These are phyloP conservation scores for Boletus sp. DNA, from an alignment of 768 basidiomycete genomes.

Conservation along the genomic window DNA sequence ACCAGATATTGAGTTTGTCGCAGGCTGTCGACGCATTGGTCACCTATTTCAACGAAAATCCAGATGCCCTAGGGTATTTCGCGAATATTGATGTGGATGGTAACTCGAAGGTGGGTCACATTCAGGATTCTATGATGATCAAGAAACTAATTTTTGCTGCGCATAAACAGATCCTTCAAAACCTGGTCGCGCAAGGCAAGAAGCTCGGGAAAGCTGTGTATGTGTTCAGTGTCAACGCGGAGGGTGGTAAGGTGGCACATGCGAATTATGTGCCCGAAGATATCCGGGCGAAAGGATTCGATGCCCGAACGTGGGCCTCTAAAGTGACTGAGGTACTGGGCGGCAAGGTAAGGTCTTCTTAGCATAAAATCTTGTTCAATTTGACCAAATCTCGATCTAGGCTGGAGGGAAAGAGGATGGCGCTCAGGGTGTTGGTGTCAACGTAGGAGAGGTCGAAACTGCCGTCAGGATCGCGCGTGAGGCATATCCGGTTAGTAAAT, in stretches of 20 bases:
- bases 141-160: neutral
- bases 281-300: constrained; percentile 61
- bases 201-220: constrained; percentile 83
- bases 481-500: constrained; percentile 31
- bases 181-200: constrained; percentile 73
- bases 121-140: neutral
- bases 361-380: neutral
- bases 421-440: constrained; percentile 83
- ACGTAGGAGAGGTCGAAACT: constrained; percentile 60
- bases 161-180: constrained; percentile 62
- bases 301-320: constrained; percentile 87
- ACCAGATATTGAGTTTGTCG: neutral
- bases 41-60: constrained; percentile 75
- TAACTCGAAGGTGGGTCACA: constrained; percentile 69
- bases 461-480: constrained; percentile 59
- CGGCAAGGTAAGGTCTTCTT: constrained; percentile 70
- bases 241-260: constrained; percentile 77
- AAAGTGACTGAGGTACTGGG: constrained; percentile 78
- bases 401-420: constrained; percentile 95
- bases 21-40: constrained; percentile 71
- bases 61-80: constrained; percentile 67
- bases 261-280: constrained; percentile 77
- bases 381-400: constrained; percentile 38
- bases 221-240: constrained; percentile 76
- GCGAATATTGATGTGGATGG: constrained; percentile 74